Conservation (phyloP, 176 grass and related monocot genomes). For the Zea luxurians region DNA sequence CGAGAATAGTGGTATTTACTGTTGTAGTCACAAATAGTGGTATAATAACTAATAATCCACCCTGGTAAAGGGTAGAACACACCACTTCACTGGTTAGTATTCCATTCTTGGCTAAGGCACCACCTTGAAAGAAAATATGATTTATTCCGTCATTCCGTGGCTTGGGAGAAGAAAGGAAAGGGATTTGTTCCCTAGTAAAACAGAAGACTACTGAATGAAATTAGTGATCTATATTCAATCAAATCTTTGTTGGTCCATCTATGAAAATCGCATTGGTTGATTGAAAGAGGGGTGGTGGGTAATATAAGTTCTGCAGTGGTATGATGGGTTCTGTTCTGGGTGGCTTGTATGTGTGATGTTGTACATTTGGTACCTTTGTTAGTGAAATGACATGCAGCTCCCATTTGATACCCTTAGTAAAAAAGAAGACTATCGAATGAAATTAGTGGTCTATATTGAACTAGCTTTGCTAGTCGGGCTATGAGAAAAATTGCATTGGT, state of each 20-base stretch:
- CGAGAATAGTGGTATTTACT: constrained; percentile 22
- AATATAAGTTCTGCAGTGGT: no score
- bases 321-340: no score
- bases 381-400: no score
- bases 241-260: no score
- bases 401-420: no score
- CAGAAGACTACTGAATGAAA: no score
- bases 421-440: not conserved
- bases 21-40: constrained; percentile 17
- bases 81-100: not conserved
- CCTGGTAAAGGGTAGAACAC: not conserved
- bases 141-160: not conserved
- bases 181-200: not conserved
- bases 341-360: no score
- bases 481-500: not conserved
- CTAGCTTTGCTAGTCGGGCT: not conserved
- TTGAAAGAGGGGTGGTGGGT: no score
- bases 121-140: not conserved
- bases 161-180: not conserved
- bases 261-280: no score
- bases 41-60: not conserved
- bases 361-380: no score
- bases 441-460: not conserved
- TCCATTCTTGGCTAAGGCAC: not conserved
- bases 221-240: no score